Evolutionary conservation across 208 protist species (phyloP), one percentile per base, ranked within the genome.

Genomic region (Trypanosoma platydactyli): DNA sequence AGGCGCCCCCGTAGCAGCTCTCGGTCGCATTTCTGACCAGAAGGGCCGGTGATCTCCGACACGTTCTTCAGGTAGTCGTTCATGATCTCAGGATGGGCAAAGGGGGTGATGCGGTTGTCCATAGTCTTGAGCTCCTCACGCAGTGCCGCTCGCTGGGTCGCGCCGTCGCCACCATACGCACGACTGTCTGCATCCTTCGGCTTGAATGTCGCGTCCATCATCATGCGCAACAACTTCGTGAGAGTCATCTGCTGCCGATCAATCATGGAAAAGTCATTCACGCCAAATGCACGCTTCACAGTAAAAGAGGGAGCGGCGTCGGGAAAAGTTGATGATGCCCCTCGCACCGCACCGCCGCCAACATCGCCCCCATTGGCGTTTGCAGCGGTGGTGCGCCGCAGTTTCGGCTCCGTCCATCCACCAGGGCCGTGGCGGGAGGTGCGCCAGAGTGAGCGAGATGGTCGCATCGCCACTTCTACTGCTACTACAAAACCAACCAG

Each of bases 11-110:
- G 68, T n/a, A 94, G 77, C 55, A 90, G 52, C 38, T 84, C 80
- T 7, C 77, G 69, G 13, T 65, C 27, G 41, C 58, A 83, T 9
- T 64, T 1, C 15, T 79, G 69, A 1, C 89, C 89, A 5, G 79
- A 86, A 0, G 89, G 89, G 27, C 71, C 76, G 50, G 73, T 68
- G 15, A 92, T 55, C 25, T 56, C 60, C 25, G 59, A 51, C 16
- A 91, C 76, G 66, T 83, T 92, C 61, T 89, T 86, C 1, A 94
- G 68, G 49, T 82, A 81, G 77, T 94, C 78, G 66, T 81, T 78
- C 45, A 85, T 62, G 6, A 89, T 25, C 2, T 85, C 79, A 1
- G 85, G 77, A 66, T 94, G 88, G 25, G 76, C 59, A 54, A 84
- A 85, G 20, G 84, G 84, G 12, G 77, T 66, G 55, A 91, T 78